A percentile compares a stretch with the other conserved stretches of the same genome.
Evolutionary conservation across 805 yeast species (phyloP).

Genomic region (Wickerhamiella hasegawae): DNA sequence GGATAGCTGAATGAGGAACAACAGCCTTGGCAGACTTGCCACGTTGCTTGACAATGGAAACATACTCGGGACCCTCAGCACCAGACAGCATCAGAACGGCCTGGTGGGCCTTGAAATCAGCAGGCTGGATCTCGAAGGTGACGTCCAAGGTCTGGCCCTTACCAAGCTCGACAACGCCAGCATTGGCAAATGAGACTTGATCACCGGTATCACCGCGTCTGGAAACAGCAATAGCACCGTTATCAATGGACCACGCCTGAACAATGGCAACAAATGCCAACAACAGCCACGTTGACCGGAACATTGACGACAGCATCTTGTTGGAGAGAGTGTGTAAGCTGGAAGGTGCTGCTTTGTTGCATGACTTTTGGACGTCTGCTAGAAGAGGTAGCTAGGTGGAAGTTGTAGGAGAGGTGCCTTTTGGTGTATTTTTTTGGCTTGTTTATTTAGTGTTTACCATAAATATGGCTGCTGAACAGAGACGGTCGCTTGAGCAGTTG

Average conservation of each 20-base stretch:
- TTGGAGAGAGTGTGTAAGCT: no score
- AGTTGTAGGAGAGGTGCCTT: no score
- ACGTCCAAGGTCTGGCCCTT: constrained; percentile 11
- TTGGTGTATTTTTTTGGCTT: no score
- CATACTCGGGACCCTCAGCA: constrained; percentile 6
- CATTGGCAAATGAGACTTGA: constrained; percentile 7
- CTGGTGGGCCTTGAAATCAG: constrained; percentile 11
- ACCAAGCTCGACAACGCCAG: constrained; percentile 7
- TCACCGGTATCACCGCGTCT: constrained; percentile 11
- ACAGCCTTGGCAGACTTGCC: constrained; percentile 20
- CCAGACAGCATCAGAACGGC: constrained; percentile 8
- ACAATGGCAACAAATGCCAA: no score
- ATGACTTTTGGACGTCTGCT: no score
- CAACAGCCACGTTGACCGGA: no score
- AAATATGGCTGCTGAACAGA: constrained; percentile 60
- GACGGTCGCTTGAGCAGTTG: constrained; percentile 59
- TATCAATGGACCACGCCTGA: constrained; percentile 14
- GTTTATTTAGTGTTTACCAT: no score
- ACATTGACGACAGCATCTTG: no score
- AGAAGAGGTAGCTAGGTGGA: no score
- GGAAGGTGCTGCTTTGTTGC: no score
- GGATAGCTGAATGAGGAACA: constrained; percentile 19
- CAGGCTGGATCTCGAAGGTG: background rate
- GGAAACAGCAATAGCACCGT: constrained; percentile 13
- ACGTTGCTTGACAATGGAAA: constrained; percentile 16